Conservation (phyloP, 2,329 filamentous ascomycete genomes). For the Didymella keratinophila region DNA sequence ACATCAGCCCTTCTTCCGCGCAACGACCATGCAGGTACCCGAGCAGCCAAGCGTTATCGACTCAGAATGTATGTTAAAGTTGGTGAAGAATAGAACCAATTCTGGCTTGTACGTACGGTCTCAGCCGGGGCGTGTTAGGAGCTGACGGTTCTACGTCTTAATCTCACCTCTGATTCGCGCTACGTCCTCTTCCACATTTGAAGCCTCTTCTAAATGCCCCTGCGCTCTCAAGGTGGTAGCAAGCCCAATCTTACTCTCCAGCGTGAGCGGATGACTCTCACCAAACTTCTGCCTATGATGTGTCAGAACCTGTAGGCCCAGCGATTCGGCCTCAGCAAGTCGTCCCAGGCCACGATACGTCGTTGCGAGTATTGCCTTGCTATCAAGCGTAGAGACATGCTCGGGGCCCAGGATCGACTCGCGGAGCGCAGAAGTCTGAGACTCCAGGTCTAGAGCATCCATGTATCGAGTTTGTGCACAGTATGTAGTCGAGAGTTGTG, state of each 20-base stretch:
- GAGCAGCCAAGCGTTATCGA: too few relatives aligned
- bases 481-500: too few relatives aligned
- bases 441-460: too few relatives aligned
- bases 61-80: too few relatives aligned
- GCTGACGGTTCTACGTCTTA: background rate
- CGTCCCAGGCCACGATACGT: background rate
- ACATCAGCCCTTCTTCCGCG: background rate
- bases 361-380: background rate
- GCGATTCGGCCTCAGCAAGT: slow-evolving; percentile 1
- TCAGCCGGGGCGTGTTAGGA: background rate
- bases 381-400: slow-evolving; percentile 12
- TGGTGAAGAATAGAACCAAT: too few relatives aligned
- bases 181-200: background rate
- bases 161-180: background rate
- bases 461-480: too few relatives aligned
- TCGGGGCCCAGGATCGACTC: background rate
- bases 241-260: slow-evolving; percentile 7
- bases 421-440: background rate
- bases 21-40: background rate
- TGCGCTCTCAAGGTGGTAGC: background rate
- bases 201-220: slow-evolving; percentile 16
- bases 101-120: background rate
- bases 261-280: slow-evolving; percentile 3
- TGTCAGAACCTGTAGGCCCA: background rate
- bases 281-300: slow-evolving; percentile 3